Evolutionary conservation across 352 stramenopile species (phyloP), one percentile per base, ranked within the genome.

Genomic region (Phytopythium montanum): DNA sequence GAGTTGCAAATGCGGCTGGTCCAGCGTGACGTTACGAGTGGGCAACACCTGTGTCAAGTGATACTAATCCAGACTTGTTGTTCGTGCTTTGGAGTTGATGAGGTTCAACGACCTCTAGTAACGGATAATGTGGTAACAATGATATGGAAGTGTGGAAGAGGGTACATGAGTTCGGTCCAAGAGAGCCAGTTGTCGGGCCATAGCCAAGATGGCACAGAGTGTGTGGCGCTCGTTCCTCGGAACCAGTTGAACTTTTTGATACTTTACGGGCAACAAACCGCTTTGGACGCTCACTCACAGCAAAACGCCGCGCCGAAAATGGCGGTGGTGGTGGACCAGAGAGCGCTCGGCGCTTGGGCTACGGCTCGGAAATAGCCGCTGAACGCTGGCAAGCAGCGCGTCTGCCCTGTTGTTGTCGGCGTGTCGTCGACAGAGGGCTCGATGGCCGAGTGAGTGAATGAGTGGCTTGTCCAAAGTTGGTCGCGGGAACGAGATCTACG

Each of bases 171-270:
- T 31, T 51, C 44, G 19, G 44, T 21, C 2, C 44, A 12, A 28
- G 45, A 52, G 45, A 52, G 45, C 45, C 45, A 52, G 45, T 21
- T 3, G 25, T 5, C 44, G 25, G 10, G 44, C 0, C 26, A 52
- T 23, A 36, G 45, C n/a, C 26, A 14, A 23, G 14, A 52, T 21
- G n/a, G n/a, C 26, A 31, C 45, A 36, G 10, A 4, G 44, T 12
- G 25, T 50, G 44, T 50, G 45, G 45, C 16, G 14, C 45, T 0
- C 16, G 31, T 52, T 52, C 45, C 45, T 10, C 19, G 45, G 45
- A 52, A 52, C 45, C 45, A 52, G 45, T 52, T 52, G 45, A 26
- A 52, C 12, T 23, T 12, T n/a, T 12, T 19, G 25, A 52, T 36
- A 21, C 45, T 52, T 52, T 52, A 52, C 45, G 3, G 14, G 39